Evolutionary conservation across 176 grass and related monocot genomes (phyloP).

Genomic region (Saccharum officinarum): DNA sequence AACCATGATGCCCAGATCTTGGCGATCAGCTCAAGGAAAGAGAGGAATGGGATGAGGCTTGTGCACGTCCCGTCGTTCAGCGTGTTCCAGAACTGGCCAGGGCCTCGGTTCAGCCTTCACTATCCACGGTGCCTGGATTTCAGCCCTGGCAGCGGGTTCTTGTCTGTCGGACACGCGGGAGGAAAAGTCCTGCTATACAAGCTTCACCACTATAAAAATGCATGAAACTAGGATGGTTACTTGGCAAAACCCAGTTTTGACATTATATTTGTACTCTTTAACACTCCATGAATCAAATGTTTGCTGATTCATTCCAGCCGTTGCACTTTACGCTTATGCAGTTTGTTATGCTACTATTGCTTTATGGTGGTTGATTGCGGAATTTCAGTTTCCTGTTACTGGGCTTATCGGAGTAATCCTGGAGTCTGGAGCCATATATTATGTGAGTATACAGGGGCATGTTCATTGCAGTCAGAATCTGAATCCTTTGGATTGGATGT

Average conservation of each 20-base stretch:
- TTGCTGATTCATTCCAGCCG: neutral
- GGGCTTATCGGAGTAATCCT: neutral
- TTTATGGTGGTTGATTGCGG: neutral
- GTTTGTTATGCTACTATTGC: neutral
- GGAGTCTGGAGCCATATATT: neutral
- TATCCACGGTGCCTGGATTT: conserved; percentile 73
- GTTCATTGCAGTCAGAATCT: neutral
- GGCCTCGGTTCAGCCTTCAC: conserved; percentile 50
- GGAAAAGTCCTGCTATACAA: conserved; percentile 80
- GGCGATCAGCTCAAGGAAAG: conserved; percentile 70
- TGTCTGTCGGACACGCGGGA: conserved; percentile 68
- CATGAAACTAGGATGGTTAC: conserved; percentile 14
- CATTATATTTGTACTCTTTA: neutral
- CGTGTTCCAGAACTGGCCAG: conserved; percentile 84
- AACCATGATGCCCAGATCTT: conserved; percentile 69
- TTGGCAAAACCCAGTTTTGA: conserved; percentile 22
- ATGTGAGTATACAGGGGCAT: neutral
- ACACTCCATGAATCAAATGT: neutral
- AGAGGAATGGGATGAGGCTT: conserved; percentile 66
- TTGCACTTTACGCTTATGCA: neutral
- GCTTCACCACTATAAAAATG: conserved; percentile 77
- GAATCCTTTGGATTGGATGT: too few species aligned
- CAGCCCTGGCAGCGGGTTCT: conserved; percentile 70
- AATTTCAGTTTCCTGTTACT: neutral
- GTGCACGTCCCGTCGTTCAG: conserved; percentile 71